Percentiles rank a stretch among this genome's conserved stretches.
Conservation (phyloP, 352 stramenopile genomes). For the Aphanomyces cochlioides region DNA sequence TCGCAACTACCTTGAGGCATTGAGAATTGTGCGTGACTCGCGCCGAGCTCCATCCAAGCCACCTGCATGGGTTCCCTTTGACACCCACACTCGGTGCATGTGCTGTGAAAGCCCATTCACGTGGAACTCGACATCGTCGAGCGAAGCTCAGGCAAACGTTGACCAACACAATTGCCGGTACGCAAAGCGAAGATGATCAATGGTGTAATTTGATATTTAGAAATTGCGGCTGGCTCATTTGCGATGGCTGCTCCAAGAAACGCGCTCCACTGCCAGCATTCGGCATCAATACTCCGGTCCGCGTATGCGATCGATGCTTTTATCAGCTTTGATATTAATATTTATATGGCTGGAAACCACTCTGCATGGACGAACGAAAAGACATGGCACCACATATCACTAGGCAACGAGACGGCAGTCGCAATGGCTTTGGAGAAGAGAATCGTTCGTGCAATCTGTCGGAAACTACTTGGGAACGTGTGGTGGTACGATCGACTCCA, state of each 20-base stretch:
- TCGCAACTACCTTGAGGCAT: slow-evolving; percentile 69
- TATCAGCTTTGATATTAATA: slow-evolving; percentile 44
- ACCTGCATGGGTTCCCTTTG: slow-evolving; percentile 71
- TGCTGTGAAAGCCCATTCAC: slow-evolving; percentile 86
- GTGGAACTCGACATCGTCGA: slow-evolving; percentile 87
- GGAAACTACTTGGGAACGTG: slow-evolving; percentile 7
- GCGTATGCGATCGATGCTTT: slow-evolving; percentile 82
- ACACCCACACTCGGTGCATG: slow-evolving; percentile 82
- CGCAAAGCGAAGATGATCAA: not conserved
- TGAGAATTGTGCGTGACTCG: slow-evolving; percentile 74
- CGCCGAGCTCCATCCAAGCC: slow-evolving; percentile 51
- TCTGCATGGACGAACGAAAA: slow-evolving; percentile 22
- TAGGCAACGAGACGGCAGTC: not conserved
- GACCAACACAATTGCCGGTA: slow-evolving; percentile 87
- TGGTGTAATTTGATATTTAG: not conserved
- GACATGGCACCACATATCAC: slow-evolving; percentile 23
- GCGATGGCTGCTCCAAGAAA: slow-evolving; percentile 82
- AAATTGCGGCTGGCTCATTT: slow-evolving; percentile 73
- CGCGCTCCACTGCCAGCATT: slow-evolving; percentile 80
- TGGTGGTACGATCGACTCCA: slow-evolving; percentile 24
- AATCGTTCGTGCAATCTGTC: not conserved
- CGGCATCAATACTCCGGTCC: slow-evolving; percentile 79
- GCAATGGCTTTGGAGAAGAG: not conserved
- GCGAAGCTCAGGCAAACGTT: slow-evolving; percentile 81
- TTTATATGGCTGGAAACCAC: slow-evolving; percentile 14